Evolutionary conservation across 345 rosid species (phyloP).

Genomic region (Crucihimalaya himalaica): DNA sequence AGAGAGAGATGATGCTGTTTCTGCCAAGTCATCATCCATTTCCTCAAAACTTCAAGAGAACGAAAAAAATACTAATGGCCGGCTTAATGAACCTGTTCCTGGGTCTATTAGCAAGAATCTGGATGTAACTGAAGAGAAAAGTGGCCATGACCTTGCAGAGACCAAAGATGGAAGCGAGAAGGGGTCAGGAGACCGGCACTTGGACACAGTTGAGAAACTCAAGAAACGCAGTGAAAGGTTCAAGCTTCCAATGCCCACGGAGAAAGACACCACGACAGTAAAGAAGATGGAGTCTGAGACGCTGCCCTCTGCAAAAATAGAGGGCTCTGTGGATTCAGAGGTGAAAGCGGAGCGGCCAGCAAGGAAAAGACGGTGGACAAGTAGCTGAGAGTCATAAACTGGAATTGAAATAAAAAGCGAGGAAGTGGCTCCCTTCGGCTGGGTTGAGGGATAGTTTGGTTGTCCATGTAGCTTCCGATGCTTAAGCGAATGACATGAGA

Average conservation of each 20-base stretch:
- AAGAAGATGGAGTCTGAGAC: conserved; percentile 71
- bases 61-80: conserved; percentile 49
- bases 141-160: conserved; percentile 47
- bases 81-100: conserved; percentile 44
- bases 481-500: conserved; percentile 6
- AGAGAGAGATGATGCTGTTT: conserved; percentile 67
- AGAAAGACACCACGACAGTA: conserved; percentile 54
- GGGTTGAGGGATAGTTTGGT: conserved; percentile 20
- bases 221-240: conserved; percentile 98
- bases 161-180: conserved; percentile 58
- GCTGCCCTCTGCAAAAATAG: conserved; percentile 54
- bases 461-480: conserved; percentile 28
- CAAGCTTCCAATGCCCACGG: conserved; percentile 90
- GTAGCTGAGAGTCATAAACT: conserved; percentile 46
- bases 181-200: conserved; percentile 65
- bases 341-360: conserved; percentile 89
- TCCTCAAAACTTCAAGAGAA: conserved; percentile 62
- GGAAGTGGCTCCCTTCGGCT: conserved; percentile 23
- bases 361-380: conserved; percentile 86
- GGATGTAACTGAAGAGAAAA: conserved; percentile 49
- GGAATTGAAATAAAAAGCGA: conserved; percentile 21
- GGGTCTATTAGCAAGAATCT: conserved; percentile 48
- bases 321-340: conserved; percentile 61
- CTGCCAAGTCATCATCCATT: conserved; percentile 57
- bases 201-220: conserved; percentile 93